phyloP scores from a whole-genome alignment of 352 stramenopile species.

The Phytophthora multivora region DNA sequence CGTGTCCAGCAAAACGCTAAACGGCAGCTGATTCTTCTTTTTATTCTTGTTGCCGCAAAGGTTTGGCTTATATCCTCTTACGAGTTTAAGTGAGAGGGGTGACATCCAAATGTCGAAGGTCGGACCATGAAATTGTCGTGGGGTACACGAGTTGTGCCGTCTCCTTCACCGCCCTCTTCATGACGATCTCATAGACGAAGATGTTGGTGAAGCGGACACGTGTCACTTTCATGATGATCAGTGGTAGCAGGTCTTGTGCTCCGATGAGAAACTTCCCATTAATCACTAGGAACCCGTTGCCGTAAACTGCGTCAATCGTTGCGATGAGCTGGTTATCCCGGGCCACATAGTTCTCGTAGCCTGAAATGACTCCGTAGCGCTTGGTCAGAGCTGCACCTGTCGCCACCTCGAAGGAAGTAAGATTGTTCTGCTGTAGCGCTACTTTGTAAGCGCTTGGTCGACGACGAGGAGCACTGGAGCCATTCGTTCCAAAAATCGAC shows the following conservation, averaged over 20 bases:
- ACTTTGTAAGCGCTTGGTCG: background rate
- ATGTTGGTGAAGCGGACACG: conserved; percentile 25
- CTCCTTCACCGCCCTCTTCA: conserved; percentile 29
- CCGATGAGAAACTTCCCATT: conserved; percentile 38
- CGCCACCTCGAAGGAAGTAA: conserved; percentile 38
- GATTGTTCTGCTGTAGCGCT: conserved; percentile 2
- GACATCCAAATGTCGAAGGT: conserved; percentile 24
- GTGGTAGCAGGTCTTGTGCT: conserved; percentile 28
- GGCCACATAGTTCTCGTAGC: conserved; percentile 37
- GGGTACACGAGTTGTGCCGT: conserved; percentile 34
- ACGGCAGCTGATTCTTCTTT: too few relatives aligned
- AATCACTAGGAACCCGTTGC: conserved; percentile 37
- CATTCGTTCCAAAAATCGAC: conserved; percentile 5
- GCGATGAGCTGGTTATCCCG: conserved; percentile 43
- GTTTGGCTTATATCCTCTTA: too few relatives aligned
- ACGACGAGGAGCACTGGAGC: too few relatives aligned
- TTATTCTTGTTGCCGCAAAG: too few relatives aligned
- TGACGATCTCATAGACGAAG: conserved; percentile 33
- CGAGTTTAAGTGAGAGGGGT: background rate
- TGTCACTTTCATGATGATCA: conserved; percentile 39
- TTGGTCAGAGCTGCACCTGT: conserved; percentile 29
- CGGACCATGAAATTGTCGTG: conserved; percentile 27
- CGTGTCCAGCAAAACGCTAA: too few relatives aligned
- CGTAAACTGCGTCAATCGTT: conserved; percentile 38
- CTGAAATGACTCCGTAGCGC: conserved; percentile 37